Evolutionary conservation across 2,329 filamentous ascomycete species (phyloP), one percentile per base, ranked within the genome.

Genomic region (Phyllosticta paracitricarpa): DNA sequence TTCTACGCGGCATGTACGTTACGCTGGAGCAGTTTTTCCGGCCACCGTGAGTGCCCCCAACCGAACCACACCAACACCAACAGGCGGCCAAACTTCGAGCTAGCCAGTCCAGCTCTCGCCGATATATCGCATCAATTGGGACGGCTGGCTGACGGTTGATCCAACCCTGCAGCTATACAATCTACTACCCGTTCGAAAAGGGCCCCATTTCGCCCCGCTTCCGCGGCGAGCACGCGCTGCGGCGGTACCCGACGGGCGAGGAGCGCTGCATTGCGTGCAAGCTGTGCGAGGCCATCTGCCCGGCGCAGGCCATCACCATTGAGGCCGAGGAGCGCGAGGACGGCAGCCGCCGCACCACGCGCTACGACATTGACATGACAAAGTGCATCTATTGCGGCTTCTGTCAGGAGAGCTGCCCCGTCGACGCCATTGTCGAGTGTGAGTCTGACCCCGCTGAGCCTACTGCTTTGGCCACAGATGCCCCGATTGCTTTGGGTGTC

Each of bases 301-400:
- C 94, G 52, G 94, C 94, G 62, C 90, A 96, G 79, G 94, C 94
- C 72, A 99, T 99, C 77, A 99, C 94, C 59, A 99, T 99, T 70
- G 94, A 99, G 80, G 94, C 94, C 62, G 94, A 99, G 77, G 94
- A 99, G 82, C 91, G 94, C 73, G 90, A 89, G 72, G 94, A 99
- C 71, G 94, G 94, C 65, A 95, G 90, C 72, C 87, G 94, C 77
- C 86, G 94, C 73, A 99, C 94, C 58, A 97, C 93, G 63, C 87
- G 93, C 74, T 99, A 99, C 79, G 94, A 99, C 76, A 97, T 99
- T 73, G 94, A 99, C 79, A 99, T 99, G 94, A 97, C 94, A 72
- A 99, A 99, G 84, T 99, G 94, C 81, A 99, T 99, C 78, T 99
- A 97, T 85, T 97, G 94, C 76, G 94, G 94, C 58, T 95, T 96